Evolutionary conservation across 148 eudicot species (phyloP).

Genomic region (Arctostaphylos glauca): DNA sequence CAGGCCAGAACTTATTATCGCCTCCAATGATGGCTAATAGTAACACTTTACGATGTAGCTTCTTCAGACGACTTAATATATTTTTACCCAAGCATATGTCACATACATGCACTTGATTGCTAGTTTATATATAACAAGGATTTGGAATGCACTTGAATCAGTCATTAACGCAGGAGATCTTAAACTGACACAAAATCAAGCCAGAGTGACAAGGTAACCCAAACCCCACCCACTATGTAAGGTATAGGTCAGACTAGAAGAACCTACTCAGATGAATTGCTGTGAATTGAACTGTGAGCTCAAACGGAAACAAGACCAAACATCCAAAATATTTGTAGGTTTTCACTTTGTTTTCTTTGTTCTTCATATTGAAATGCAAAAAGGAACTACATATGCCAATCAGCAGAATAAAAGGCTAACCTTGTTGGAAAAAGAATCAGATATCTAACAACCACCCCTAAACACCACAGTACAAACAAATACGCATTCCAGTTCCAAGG

Average conservation of each 20-base stretch:
- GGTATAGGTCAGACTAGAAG: too few species aligned
- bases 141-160: too few species aligned
- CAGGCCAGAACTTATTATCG: background rate
- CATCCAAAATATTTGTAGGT: background rate
- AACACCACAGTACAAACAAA: slow-evolving; percentile 92
- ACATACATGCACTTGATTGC: background rate
- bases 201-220: background rate
- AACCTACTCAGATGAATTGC: background rate
- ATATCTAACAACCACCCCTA: slow-evolving; percentile 79
- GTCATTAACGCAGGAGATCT: background rate
- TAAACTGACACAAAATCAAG: background rate
- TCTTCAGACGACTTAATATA: background rate
- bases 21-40: background rate
- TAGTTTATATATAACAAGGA: too few species aligned
- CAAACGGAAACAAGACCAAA: background rate
- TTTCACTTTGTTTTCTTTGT: background rate
- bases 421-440: slow-evolving; percentile 74
- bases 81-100: background rate
- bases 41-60: background rate
- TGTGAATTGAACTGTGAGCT: background rate
- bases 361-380: background rate
- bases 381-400: background rate
- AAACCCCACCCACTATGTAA: background rate
- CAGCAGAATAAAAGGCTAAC: slow-evolving; percentile 33
- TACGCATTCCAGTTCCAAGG: slow-evolving; percentile 73